Percentiles rank a stretch among this genome's conserved stretches.
Evolutionary conservation across 1,139 yeast genomes (phyloP).

Genomic region (Magnusiomyces paraingens): DNA sequence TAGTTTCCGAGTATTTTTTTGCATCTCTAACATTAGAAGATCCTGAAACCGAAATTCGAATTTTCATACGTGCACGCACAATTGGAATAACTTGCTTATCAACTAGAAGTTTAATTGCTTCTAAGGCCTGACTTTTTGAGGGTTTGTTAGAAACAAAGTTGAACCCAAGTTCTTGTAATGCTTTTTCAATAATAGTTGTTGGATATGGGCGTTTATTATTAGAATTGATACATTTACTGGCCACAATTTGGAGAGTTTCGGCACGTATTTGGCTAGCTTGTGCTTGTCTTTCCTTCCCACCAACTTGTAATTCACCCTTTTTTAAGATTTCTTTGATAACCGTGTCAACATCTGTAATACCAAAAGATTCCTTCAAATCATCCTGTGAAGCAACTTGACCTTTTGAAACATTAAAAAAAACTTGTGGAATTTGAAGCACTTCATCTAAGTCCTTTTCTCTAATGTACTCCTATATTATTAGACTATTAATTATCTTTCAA

Average conservation of each 20-base stretch:
- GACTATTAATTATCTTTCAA: background rate
- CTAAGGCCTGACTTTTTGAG: slow-evolving; percentile 85
- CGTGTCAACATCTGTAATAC: slow-evolving; percentile 62
- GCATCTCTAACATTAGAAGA: slow-evolving; percentile 42
- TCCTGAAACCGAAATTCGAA: slow-evolving; percentile 47
- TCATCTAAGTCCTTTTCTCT: slow-evolving; percentile 89
- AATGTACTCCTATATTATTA: background rate
- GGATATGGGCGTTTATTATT: slow-evolving; percentile 86
- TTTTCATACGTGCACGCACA: slow-evolving; percentile 90
- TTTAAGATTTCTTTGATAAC: slow-evolving; percentile 74
- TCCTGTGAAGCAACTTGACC: slow-evolving; percentile 92
- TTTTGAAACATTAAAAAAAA: slow-evolving; percentile 85
- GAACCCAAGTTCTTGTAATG: slow-evolving; percentile 70
- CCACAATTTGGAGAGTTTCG: slow-evolving; percentile 75
- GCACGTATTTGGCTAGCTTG: slow-evolving; percentile 70
- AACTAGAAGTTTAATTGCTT: slow-evolving; percentile 75
- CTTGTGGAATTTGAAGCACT: slow-evolving; percentile 93
- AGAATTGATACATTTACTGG: slow-evolving; percentile 90
- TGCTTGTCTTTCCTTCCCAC: slow-evolving; percentile 85
- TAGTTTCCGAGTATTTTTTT: slow-evolving; percentile 44
- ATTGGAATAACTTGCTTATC: slow-evolving; percentile 82
- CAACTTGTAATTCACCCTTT: slow-evolving; percentile 90
- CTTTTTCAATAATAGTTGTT: slow-evolving; percentile 88
- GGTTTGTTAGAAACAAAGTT: slow-evolving; percentile 73
- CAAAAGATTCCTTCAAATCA: slow-evolving; percentile 68